Conservation (phyloP, 805 yeast genomes). For the Tetrapisispora arboricola region DNA sequence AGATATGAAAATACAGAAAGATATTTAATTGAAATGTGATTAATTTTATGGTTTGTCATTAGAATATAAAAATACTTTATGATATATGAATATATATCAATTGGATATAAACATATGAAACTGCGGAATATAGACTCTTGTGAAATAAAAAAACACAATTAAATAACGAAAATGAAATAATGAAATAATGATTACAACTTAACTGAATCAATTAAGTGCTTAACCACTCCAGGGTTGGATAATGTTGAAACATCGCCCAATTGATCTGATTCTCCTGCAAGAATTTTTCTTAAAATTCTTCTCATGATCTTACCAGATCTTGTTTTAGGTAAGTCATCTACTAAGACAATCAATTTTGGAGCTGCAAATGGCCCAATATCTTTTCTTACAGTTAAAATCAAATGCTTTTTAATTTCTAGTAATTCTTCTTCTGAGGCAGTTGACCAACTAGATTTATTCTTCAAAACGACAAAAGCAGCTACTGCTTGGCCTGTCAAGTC, state of each 20-base stretch:
- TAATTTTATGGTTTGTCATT: too few species aligned
- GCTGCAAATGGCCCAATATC: conserved; percentile 85
- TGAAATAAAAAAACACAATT: background rate
- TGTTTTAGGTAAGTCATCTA: conserved; percentile 73
- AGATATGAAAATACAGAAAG: too few species aligned
- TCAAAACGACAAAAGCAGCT: conserved; percentile 69
- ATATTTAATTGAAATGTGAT: too few species aligned
- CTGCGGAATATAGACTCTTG: background rate
- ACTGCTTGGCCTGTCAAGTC: conserved; percentile 84
- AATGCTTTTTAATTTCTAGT: conserved; percentile 47
- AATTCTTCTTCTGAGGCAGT: conserved; percentile 35
- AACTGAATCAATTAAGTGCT: conserved; percentile 49
- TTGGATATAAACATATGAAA: background rate
- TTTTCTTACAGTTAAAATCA: conserved; percentile 59
- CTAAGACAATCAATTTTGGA: conserved; percentile 63
- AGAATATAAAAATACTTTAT: too few species aligned
- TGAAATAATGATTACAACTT: conserved; percentile 16
- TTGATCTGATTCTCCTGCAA: conserved; percentile 69
- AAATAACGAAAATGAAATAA: background rate
- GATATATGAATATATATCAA: background rate
- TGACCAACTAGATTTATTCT: conserved; percentile 34
- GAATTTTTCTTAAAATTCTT: conserved; percentile 68
- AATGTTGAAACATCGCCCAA: conserved; percentile 71
- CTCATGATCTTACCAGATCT: conserved; percentile 85
- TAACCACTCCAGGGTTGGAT: conserved; percentile 66